Conservation (phyloP, 139 green algal genomes). For the Chlamydomonas urium region DNA sequence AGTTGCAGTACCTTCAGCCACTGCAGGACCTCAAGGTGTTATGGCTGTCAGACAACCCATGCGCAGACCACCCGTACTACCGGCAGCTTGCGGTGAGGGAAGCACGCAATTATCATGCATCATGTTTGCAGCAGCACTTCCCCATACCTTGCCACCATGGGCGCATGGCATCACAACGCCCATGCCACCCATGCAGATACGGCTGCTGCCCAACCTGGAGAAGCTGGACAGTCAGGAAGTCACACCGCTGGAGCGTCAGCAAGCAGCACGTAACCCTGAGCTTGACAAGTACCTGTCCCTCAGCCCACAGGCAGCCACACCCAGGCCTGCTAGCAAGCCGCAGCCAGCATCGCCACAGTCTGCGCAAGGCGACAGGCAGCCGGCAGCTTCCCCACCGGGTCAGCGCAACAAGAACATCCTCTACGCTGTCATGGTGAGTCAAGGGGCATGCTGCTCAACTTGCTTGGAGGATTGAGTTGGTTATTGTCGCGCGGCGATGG, state of each 20-base stretch:
- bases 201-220: slow-evolving; percentile 27
- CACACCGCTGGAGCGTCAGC: neutral
- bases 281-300: slow-evolving; percentile 13
- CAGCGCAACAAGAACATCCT: slow-evolving; percentile 44
- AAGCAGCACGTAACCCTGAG: slow-evolving; percentile 7
- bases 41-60: slow-evolving; percentile 69
- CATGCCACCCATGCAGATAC: too few relatives aligned
- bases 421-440: slow-evolving; percentile 72
- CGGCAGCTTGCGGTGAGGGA: slow-evolving; percentile 29
- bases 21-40: slow-evolving; percentile 40
- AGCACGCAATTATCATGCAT: too few relatives aligned
- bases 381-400: neutral
- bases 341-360: too few relatives aligned
- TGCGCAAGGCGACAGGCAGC: neutral
- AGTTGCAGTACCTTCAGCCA: slow-evolving; percentile 44
- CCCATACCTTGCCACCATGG: too few relatives aligned
- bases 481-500: too few relatives aligned
- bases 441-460: too few relatives aligned
- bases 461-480: too few relatives aligned
- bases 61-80: slow-evolving; percentile 46
- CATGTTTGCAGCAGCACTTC: too few relatives aligned
- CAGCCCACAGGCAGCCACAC: too few relatives aligned
- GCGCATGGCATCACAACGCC: too few relatives aligned
- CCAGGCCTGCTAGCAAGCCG: too few relatives aligned
- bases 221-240: slow-evolving; percentile 59